Evolutionary conservation across 345 rosid species (phyloP).

Genomic region (Draba incana): DNA sequence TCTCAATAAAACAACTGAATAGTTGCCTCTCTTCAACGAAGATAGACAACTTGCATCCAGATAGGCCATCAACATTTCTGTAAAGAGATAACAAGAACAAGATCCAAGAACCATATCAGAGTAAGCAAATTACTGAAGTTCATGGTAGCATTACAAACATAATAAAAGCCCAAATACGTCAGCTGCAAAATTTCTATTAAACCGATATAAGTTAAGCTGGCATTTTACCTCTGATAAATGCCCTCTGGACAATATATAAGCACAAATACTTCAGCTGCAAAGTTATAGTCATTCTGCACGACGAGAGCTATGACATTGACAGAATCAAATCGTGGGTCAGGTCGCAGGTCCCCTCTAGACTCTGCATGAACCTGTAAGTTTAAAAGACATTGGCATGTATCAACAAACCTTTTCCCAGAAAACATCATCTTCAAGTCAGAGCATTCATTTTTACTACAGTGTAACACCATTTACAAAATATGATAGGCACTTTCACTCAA

Average conservation of each 20-base stretch:
- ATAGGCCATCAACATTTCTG: slow-evolving; percentile 79
- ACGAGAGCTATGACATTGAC: slow-evolving; percentile 68
- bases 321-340: slow-evolving; percentile 91
- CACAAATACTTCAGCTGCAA: slow-evolving; percentile 50
- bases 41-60: slow-evolving; percentile 57
- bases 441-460: slow-evolving; percentile 8
- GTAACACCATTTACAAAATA: slow-evolving; percentile 3
- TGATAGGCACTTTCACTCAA: slow-evolving; percentile 4
- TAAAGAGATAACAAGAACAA: slow-evolving; percentile 29
- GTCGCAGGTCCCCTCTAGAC: slow-evolving; percentile 83
- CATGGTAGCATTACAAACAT: not conserved
- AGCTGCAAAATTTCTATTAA: slow-evolving; percentile 15
- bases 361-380: slow-evolving; percentile 75
- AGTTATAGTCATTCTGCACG: slow-evolving; percentile 65
- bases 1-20: slow-evolving; percentile 55
- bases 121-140: slow-evolving; percentile 12
- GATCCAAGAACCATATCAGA: slow-evolving; percentile 17
- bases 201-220: slow-evolving; percentile 16
- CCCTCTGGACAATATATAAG: slow-evolving; percentile 57
- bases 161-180: not conserved
- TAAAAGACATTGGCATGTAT: slow-evolving; percentile 18
- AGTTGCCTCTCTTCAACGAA: slow-evolving; percentile 72
- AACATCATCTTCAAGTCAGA: slow-evolving; percentile 5
- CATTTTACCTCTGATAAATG: slow-evolving; percentile 55
- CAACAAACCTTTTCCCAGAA: slow-evolving; percentile 17